These are phyloP conservation scores for Trametes elegans DNA, from an alignment of 768 basidiomycete genomes.

Conservation along the genomic window DNA sequence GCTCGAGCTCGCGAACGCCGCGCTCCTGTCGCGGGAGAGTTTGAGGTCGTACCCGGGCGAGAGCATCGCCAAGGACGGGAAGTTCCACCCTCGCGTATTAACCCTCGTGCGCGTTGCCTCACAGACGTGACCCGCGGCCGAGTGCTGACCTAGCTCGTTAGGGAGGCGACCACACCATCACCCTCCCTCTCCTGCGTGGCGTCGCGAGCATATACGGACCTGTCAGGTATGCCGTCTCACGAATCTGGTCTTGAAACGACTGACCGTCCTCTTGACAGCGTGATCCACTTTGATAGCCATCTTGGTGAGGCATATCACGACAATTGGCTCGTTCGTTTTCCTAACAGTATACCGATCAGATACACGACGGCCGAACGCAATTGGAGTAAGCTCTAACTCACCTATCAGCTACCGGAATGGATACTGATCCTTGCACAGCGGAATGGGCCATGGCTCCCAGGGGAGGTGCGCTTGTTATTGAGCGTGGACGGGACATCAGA, in stretches of 20 bases:
- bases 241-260: too few relatives aligned
- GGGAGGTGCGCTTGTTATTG: slow-evolving; percentile 9
- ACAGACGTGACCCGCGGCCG: not conserved
- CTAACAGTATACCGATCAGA: too few relatives aligned
- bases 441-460: slow-evolving; percentile 31
- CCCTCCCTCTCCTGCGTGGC: slow-evolving; percentile 31
- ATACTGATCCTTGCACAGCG: not conserved
- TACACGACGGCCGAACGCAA: slow-evolving; percentile 24
- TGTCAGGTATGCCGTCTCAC: slow-evolving; percentile 23
- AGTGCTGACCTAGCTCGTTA: not conserved
- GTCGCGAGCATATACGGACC: slow-evolving; percentile 32
- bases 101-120: slow-evolving; percentile 22
- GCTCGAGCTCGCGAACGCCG: slow-evolving; percentile 31
- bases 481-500: too few relatives aligned
- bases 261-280: slow-evolving; percentile 31
- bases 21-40: slow-evolving; percentile 20
- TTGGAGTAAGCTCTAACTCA: not conserved
- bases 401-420: too few relatives aligned
- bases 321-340: too few relatives aligned
- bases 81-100: slow-evolving; percentile 34
- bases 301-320: too few relatives aligned
- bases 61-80: slow-evolving; percentile 33
- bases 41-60: slow-evolving; percentile 13
- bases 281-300: too few relatives aligned
- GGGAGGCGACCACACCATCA: slow-evolving; percentile 35